These are phyloP conservation scores for Lactarius tabidus DNA, from an alignment of 768 basidiomycete genomes.

Conservation along the genomic window DNA sequence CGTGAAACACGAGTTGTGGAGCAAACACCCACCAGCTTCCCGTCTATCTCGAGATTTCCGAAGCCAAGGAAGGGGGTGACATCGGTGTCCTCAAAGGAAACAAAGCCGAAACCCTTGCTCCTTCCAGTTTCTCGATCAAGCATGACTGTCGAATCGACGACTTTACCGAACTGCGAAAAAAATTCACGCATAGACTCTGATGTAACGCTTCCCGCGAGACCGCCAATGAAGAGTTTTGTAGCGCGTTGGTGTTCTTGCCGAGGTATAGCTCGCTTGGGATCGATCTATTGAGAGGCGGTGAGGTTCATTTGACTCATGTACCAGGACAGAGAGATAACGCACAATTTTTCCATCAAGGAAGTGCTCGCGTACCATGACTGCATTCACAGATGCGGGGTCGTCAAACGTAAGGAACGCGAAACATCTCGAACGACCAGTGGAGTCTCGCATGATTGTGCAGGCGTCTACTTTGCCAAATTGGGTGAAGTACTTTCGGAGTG, in stretches of 20 bases:
- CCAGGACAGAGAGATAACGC: conserved; percentile 33
- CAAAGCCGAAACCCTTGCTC: conserved; percentile 96
- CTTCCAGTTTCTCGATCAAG: conserved; percentile 89
- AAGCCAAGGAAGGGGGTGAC: conserved; percentile 84
- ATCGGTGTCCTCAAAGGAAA: conserved; percentile 86
- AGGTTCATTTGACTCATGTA: background rate
- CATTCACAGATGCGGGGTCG: conserved; percentile 84
- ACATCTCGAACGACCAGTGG: conserved; percentile 86
- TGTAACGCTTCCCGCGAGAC: conserved; percentile 83
- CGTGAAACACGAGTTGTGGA: background rate
- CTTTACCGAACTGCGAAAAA: conserved; percentile 89
- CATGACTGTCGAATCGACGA: conserved; percentile 98
- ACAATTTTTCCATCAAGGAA: conserved; percentile 94
- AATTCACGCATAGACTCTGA: conserved; percentile 89
- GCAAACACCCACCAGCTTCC: conserved; percentile 67
- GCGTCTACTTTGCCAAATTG: conserved; percentile 96
- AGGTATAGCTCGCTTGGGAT: conserved; percentile 96
- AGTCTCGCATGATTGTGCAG: conserved; percentile 97
- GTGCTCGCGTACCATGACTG: conserved; percentile 92
- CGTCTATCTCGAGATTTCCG: conserved; percentile 84
- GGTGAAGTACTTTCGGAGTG: conserved; percentile 77
- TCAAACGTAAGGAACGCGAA: conserved; percentile 97
- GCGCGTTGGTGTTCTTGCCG: conserved; percentile 89
- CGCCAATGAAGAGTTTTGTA: conserved; percentile 93
- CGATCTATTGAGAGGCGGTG: conserved; percentile 58